Evolutionary conservation across 352 stramenopile species (phyloP).

Genomic region (Elongisporangium undulatum): DNA sequence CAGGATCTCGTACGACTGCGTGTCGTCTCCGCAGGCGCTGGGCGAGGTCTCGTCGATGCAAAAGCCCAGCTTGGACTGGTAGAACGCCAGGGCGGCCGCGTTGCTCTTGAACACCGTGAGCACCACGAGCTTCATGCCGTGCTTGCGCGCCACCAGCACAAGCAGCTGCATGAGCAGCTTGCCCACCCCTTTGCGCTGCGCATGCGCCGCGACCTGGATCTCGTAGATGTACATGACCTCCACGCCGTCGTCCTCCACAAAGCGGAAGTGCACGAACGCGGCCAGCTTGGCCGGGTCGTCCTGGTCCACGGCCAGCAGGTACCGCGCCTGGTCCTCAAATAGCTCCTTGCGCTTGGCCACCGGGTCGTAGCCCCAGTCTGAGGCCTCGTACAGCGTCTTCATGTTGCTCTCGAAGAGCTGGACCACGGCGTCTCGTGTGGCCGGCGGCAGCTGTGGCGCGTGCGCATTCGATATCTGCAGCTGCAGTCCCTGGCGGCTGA

Average conservation of each 20-base stretch:
- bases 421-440: constrained; percentile 34
- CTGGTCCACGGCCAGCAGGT: constrained; percentile 59
- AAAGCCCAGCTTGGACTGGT: constrained; percentile 84
- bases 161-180: constrained; percentile 91
- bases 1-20: constrained; percentile 83
- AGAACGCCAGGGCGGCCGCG: constrained; percentile 85
- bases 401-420: constrained; percentile 91
- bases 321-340: constrained; percentile 81
- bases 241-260: constrained; percentile 89
- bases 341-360: constrained; percentile 82
- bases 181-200: constrained; percentile 79
- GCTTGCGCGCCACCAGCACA: constrained; percentile 69
- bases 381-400: constrained; percentile 83
- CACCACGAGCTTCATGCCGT: constrained; percentile 88
- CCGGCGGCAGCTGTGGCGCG: constrained; percentile 26
- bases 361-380: constrained; percentile 89
- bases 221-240: constrained; percentile 93
- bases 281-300: constrained; percentile 23
- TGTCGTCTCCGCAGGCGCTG: constrained; percentile 61
- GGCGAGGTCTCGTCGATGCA: constrained; percentile 89
- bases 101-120: constrained; percentile 95
- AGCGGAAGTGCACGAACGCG: constrained; percentile 92
- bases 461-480: constrained; percentile 37
- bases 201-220: constrained; percentile 75
- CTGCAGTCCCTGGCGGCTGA: constrained; percentile 41